These are phyloP conservation scores for Fusarium penzigii DNA, from an alignment of 2,329 filamentous ascomycete genomes.

Conservation along the genomic window DNA sequence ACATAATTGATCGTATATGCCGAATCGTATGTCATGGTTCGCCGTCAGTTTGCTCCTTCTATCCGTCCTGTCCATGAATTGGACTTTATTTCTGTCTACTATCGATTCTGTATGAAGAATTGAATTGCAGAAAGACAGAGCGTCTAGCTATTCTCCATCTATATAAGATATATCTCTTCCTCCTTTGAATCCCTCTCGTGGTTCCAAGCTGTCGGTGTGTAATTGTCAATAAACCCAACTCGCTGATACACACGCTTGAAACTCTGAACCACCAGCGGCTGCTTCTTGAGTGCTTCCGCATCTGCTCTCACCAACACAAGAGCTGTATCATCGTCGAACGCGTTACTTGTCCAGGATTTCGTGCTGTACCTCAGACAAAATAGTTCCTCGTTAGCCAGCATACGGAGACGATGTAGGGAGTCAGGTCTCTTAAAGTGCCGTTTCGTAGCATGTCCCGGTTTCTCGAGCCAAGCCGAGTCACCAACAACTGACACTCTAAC, in stretches of 20 bases:
- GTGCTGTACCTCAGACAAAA: constrained; percentile 16
- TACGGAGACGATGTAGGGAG: constrained; percentile 14
- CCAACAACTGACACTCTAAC: constrained; percentile 3
- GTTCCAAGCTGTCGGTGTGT: constrained; percentile 14
- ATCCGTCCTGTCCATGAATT: too few species aligned
- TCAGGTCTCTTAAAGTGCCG: constrained; percentile 14
- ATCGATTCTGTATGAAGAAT: too few species aligned
- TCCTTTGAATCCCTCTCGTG: constrained; percentile 13
- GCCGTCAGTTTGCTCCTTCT: too few species aligned
- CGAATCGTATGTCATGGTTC: too few species aligned
- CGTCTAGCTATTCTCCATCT: not conserved
- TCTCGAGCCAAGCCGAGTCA: constrained; percentile 8
- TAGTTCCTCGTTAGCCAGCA: constrained; percentile 2
- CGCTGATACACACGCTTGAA: constrained; percentile 19
- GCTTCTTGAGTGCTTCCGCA: constrained; percentile 2
- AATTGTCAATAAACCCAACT: constrained; percentile 18
- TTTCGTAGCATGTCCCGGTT: not conserved
- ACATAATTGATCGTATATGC: too few species aligned
- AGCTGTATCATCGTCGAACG: constrained; percentile 19
- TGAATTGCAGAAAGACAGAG: too few species aligned
- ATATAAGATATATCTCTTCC: constrained; percentile 17
- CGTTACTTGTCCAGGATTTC: constrained; percentile 4
- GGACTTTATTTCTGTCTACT: too few species aligned
- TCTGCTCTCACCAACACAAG: constrained; percentile 16
- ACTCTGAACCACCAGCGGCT: constrained; percentile 13